Percentiles rank a stretch among this genome's conserved stretches.
These are phyloP conservation scores for Microbotryum saponariae DNA, from an alignment of 1,284 basidiomycete species.

Conservation along the genomic window DNA sequence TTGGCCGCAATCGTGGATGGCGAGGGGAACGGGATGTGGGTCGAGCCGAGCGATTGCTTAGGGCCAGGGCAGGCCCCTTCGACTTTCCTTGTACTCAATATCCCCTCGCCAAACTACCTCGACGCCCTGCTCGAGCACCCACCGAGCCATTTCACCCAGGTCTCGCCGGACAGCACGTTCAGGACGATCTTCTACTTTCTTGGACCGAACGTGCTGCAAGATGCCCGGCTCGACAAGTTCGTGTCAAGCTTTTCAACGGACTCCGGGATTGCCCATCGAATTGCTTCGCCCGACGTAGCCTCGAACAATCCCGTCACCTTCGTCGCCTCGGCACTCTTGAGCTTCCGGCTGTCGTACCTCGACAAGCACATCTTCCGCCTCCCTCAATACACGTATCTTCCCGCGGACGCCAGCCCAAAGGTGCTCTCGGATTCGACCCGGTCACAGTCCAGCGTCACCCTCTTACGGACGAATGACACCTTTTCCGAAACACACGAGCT, in stretches of 20 bases:
- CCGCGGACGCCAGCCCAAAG: not conserved
- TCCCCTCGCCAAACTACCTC: slow-evolving; percentile 16
- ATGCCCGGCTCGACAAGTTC: not conserved
- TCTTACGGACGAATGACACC: slow-evolving; percentile 27
- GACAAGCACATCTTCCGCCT: slow-evolving; percentile 67
- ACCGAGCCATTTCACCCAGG: not conserved
- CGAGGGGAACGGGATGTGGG: slow-evolving; percentile 28
- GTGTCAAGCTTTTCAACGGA: not conserved
- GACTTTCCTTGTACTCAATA: slow-evolving; percentile 29
- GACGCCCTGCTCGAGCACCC: not conserved
- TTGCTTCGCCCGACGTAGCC: slow-evolving; percentile 55
- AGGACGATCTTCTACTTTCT: slow-evolving; percentile 26
- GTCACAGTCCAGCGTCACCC: not conserved
- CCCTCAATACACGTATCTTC: slow-evolving; percentile 48
- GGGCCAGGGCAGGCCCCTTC: slow-evolving; percentile 9
- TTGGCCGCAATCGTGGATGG: slow-evolving; percentile 4
- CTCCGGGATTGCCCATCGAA: slow-evolving; percentile 48
- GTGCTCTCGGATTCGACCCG: not conserved
- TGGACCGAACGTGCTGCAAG: slow-evolving; percentile 8
- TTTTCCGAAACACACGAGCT: slow-evolving; percentile 10
- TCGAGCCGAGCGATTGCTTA: slow-evolving; percentile 25
- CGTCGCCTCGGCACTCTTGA: slow-evolving; percentile 62
- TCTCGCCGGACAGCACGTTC: not conserved
- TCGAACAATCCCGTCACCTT: slow-evolving; percentile 63
- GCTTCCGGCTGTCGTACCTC: slow-evolving; percentile 62